Base-by-base conservation (phyloP, 139 green algal genomes). In the Chlorokybus atmophyticus region DNA sequence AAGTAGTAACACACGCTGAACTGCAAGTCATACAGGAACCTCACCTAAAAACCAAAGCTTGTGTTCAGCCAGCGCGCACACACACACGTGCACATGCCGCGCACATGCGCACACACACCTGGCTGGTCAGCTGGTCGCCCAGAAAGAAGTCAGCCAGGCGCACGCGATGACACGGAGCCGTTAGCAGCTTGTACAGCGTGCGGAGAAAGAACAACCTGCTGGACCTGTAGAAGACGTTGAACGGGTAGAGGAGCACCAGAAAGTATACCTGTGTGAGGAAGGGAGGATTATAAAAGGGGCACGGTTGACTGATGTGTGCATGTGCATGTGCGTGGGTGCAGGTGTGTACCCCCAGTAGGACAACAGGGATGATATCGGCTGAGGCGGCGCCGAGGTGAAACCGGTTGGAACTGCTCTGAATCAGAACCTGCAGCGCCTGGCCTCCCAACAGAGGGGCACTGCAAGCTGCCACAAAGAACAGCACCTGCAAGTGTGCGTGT, bases 211-310 rank as follows among this genome's bases (percentile, higher is more conserved):
- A 59, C 19, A 55, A 17, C 10, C 52, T 21, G n/a, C 52, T 59
- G 30, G 52, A 53, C 14, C 52, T 21, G 10, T n/a, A 59, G 52
- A 53, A 59, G 52, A 59, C 8, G 17, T 59, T 53, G 10, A 59
- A 53, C 39, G 52, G 52, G 19, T n/a, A 30, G 8, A 59, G 23
- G 8, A 59, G 24, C 14, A 59, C n/a, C 14, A 27, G 24, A 21
- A 59, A 8, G 10, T 10, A 59, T n/a, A 59, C 50, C 50, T 44
- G n/a, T n/a, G n/a, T n/a, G n/a, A n/a, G n/a, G n/a, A n/a, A n/a
- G n/a, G n/a, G n/a, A n/a, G n/a, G n/a, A n/a, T n/a, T n/a, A n/a
- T n/a, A n/a, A n/a, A n/a, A n/a, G n/a, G n/a, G n/a, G n/a, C n/a
- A n/a, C n/a, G n/a, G n/a, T n/a, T n/a, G n/a, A n/a, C n/a, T n/a